Percentiles rank a stretch among this genome's conserved stretches.
Conservation (phyloP, 2,329 filamentous ascomycete genomes). For the Aureobasidium sp. region DNA sequence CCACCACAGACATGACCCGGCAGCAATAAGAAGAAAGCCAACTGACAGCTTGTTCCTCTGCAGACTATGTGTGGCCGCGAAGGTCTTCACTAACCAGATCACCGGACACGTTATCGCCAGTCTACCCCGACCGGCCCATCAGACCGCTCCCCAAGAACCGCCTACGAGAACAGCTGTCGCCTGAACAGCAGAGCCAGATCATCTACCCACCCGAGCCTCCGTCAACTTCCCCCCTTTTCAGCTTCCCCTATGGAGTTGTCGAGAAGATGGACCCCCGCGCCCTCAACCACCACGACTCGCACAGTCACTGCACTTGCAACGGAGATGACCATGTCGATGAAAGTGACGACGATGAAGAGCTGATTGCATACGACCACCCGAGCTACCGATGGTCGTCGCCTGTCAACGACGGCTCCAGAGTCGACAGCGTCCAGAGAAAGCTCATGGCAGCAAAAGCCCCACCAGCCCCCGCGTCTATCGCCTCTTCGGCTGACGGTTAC, state of each 20-base stretch:
- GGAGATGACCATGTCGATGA: constrained; percentile 43
- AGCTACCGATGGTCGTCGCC: constrained; percentile 33
- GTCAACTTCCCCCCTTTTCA: constrained; percentile 65
- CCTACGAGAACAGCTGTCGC: constrained; percentile 77
- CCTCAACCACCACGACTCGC: constrained; percentile 30
- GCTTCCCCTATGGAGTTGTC: constrained; percentile 46
- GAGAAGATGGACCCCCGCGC: constrained; percentile 19
- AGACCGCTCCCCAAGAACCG: constrained; percentile 83
- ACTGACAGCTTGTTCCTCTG: not conserved
- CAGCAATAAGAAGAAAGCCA: not conserved
- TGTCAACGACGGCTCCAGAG: constrained; percentile 18
- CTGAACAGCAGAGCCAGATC: constrained; percentile 74
- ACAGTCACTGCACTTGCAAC: constrained; percentile 39
- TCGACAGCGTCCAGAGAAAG: constrained; percentile 25
- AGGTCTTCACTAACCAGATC: constrained; percentile 14
- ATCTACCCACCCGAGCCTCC: constrained; percentile 71
- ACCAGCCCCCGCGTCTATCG: constrained; percentile 44
- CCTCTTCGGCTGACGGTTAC: constrained; percentile 75
- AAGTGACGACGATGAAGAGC: constrained; percentile 55
- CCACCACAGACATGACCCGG: no score
- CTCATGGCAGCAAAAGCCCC: constrained; percentile 25
- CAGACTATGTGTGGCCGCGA: constrained; percentile 14
- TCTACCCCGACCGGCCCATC: constrained; percentile 86
- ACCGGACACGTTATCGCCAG: constrained; percentile 64
- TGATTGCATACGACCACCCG: constrained; percentile 32